Conservation (phyloP, 2,329 filamentous ascomycete genomes). For the Niveomyces coronatus region DNA sequence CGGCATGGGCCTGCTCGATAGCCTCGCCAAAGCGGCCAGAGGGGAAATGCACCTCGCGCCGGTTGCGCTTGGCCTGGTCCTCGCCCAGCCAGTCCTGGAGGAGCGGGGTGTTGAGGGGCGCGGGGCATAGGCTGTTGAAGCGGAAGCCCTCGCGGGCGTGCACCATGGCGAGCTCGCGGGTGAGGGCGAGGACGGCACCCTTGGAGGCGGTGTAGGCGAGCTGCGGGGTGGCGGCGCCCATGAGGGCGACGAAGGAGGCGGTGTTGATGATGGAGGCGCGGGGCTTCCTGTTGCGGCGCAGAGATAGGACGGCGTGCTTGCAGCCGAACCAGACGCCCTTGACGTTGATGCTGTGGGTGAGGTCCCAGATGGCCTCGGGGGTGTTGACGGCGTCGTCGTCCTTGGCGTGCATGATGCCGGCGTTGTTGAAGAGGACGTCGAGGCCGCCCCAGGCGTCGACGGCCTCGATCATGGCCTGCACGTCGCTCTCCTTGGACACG, state of each 20-base stretch:
- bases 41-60: slow-evolving; percentile 85
- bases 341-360: slow-evolving; percentile 90
- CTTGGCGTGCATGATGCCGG: slow-evolving; percentile 87
- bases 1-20: slow-evolving; percentile 85
- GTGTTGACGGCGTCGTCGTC: slow-evolving; percentile 75
- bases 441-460: slow-evolving; percentile 79
- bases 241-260: slow-evolving; percentile 76
- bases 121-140: slow-evolving; percentile 86
- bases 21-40: slow-evolving; percentile 83
- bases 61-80: slow-evolving; percentile 67
- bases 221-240: slow-evolving; percentile 80
- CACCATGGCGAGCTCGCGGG: slow-evolving; percentile 81
- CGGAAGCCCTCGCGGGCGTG: slow-evolving; percentile 81
- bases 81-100: slow-evolving; percentile 91
- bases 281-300: slow-evolving; percentile 71
- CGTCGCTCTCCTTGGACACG: slow-evolving; percentile 74
- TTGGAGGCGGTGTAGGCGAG: slow-evolving; percentile 91
- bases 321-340: slow-evolving; percentile 96
- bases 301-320: slow-evolving; percentile 79
- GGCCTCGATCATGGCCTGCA: slow-evolving; percentile 62
- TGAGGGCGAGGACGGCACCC: slow-evolving; percentile 83
- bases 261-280: slow-evolving; percentile 85
- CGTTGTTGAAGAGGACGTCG: slow-evolving; percentile 95
- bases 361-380: slow-evolving; percentile 84
- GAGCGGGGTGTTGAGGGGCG: slow-evolving; percentile 83